Conservation (phyloP, 306 rosid species). For the Trichosanthes truncata region DNA sequence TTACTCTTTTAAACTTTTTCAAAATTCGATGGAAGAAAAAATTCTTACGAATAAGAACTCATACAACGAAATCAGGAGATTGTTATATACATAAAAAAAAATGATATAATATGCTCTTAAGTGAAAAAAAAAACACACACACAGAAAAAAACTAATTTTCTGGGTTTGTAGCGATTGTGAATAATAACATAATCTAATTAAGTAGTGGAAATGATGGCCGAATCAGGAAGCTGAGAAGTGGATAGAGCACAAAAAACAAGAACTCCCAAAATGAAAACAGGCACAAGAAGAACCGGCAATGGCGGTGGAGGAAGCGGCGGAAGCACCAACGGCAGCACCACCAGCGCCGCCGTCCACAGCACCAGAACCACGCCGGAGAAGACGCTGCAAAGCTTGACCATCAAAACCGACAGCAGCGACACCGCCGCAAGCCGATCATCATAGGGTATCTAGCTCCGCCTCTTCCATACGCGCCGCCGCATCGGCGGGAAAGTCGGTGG, state of each 20-base stretch:
- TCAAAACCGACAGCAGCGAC: not conserved
- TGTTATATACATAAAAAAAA: no score
- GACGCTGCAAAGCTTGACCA: not conserved
- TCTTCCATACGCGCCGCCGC: not conserved
- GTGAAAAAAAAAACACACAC: not conserved
- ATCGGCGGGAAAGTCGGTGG: not conserved
- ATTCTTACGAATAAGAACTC: no score
- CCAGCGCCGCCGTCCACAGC: slow-evolving; percentile 7
- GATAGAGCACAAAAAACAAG: slow-evolving; percentile 9
- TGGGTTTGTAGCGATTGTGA: no score
- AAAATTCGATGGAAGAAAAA: no score
- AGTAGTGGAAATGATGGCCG: not conserved
- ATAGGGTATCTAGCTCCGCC: not conserved
- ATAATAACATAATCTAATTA: not conserved
- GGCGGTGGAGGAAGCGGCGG: slow-evolving; percentile 24
- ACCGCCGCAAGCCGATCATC: not conserved
- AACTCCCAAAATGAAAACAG: slow-evolving; percentile 7
- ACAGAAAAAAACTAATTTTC: not conserved
- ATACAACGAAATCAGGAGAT: no score
- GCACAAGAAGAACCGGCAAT: slow-evolving; percentile 4
- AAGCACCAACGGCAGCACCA: slow-evolving; percentile 13
- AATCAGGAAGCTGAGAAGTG: not conserved
- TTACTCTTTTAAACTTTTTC: no score
- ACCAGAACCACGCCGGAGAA: slow-evolving; percentile 1
- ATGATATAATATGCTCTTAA: no score